Percentiles rank a stretch among this genome's conserved stretches.
Evolutionary conservation across 352 stramenopile genomes (phyloP).

Genomic region (Pythium rhizo-oryzae): DNA sequence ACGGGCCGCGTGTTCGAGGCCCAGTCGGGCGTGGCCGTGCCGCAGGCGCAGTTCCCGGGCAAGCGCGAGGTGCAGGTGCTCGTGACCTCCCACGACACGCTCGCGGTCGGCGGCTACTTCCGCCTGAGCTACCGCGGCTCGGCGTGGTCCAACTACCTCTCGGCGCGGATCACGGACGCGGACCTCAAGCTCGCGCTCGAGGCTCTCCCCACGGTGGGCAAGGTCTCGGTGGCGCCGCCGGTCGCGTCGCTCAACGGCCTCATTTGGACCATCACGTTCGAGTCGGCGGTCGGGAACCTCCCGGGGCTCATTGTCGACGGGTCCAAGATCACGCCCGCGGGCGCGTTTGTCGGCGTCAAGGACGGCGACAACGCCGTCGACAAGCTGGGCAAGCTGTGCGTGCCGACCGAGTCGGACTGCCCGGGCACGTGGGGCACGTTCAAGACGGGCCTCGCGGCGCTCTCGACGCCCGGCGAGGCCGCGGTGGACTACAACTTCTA

Average conservation of each 20-base stretch:
- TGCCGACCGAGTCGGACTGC: conserved; percentile 51
- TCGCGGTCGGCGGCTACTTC: conserved; percentile 62
- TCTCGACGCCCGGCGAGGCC: conserved; percentile 49
- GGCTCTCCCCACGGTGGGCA: conserved; percentile 63
- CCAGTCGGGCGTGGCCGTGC: conserved; percentile 45
- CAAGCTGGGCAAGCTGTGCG: conserved; percentile 41
- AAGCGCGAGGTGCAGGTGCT: conserved; percentile 76
- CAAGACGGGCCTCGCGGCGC: conserved; percentile 36
- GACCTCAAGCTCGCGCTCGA: conserved; percentile 62
- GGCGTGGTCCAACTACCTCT: conserved; percentile 69
- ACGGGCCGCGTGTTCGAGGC: conserved; percentile 53
- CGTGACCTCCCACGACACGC: conserved; percentile 49
- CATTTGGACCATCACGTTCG: conserved; percentile 83
- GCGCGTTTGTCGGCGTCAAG: conserved; percentile 56
- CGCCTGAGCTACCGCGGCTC: conserved; percentile 75
- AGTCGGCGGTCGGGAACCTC: conserved; percentile 65
- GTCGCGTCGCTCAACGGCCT: conserved; percentile 41
- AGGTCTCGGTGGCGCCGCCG: conserved; percentile 47
- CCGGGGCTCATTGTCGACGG: conserved; percentile 54
- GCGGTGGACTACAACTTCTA: conserved; percentile 72
- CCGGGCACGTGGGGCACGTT: conserved; percentile 49
- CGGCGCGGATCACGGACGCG: conserved; percentile 34
- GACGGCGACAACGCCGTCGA: conserved; percentile 81
- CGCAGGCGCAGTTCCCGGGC: conserved; percentile 52
- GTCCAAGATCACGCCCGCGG: conserved; percentile 55